Conservation (phyloP, 345 rosid genomes). For the Syzygium aqueum region DNA sequence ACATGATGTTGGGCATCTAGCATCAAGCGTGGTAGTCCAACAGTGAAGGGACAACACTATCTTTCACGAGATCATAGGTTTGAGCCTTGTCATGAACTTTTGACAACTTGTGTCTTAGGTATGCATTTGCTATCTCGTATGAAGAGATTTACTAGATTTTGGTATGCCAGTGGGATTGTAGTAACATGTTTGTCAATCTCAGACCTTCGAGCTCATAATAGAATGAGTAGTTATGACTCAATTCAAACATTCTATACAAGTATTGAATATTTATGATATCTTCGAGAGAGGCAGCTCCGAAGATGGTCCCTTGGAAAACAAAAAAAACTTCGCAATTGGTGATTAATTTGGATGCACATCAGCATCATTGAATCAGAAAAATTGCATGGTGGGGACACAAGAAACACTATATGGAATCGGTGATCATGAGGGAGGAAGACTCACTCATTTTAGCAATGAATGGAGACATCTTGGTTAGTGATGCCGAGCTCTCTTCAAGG, state of each 20-base stretch:
- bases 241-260: neutral
- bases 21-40: neutral
- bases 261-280: neutral
- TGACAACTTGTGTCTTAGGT: accelerated
- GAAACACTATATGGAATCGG: neutral
- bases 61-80: neutral
- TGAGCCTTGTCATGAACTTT: accelerated
- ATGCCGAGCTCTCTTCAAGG: neutral
- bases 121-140: neutral
- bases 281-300: accelerated
- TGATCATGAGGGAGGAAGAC: neutral
- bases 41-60: accelerated
- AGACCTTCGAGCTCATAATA: neutral
- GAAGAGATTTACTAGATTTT: neutral
- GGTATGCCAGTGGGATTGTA: neutral
- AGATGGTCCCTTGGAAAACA: neutral
- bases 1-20: neutral
- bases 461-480: neutral
- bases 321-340: neutral
- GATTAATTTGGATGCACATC: neutral
- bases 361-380: neutral
- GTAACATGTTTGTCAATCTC: neutral
- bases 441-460: neutral
- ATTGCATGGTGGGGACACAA: neutral
- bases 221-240: neutral